A percentile compares a stretch with the other conserved stretches of the same genome.
These are phyloP conservation scores for Larix kaempferi DNA, from an alignment of 75 land plant genomes.

Conservation along the genomic window DNA sequence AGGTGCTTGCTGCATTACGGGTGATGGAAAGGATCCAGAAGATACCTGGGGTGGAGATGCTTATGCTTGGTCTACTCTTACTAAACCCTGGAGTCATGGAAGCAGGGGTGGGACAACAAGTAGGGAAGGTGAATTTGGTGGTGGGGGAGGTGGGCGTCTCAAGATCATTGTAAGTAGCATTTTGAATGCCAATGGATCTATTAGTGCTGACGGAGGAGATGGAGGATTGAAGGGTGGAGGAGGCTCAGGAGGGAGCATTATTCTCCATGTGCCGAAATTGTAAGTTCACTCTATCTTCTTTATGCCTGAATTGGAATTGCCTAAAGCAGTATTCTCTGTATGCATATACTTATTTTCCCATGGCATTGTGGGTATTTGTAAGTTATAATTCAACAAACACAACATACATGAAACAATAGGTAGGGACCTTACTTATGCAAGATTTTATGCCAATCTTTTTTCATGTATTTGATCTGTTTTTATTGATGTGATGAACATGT, in stretches of 20 bases:
- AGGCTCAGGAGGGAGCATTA: slow-evolving; percentile 93
- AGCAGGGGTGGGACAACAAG: slow-evolving; percentile 79
- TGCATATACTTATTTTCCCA: neutral
- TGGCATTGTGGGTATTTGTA: neutral
- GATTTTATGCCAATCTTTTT: neutral
- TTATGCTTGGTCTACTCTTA: slow-evolving; percentile 81
- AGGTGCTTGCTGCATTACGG: slow-evolving; percentile 76
- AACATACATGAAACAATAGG: neutral
- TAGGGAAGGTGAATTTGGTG: slow-evolving; percentile 46
- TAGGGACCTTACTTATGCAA: neutral
- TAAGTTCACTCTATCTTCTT: slow-evolving; percentile 27
- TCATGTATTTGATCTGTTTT: neutral
- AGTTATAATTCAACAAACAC: neutral
- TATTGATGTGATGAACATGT: neutral
- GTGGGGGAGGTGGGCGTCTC: slow-evolving; percentile 86
- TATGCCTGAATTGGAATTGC: neutral
- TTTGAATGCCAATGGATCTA: slow-evolving; percentile 67
- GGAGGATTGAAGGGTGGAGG: slow-evolving; percentile 81
- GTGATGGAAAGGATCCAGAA: slow-evolving; percentile 45
- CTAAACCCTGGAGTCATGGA: slow-evolving; percentile 86
- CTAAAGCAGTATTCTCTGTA: neutral
- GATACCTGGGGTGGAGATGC: slow-evolving; percentile 94
- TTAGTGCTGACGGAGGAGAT: slow-evolving; percentile 82
- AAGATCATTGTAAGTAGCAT: slow-evolving; percentile 34
- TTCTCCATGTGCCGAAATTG: slow-evolving; percentile 57